phyloP scores from a whole-genome alignment of 371 early-diverging fungal species.

The Pancytospora philotis region DNA sequence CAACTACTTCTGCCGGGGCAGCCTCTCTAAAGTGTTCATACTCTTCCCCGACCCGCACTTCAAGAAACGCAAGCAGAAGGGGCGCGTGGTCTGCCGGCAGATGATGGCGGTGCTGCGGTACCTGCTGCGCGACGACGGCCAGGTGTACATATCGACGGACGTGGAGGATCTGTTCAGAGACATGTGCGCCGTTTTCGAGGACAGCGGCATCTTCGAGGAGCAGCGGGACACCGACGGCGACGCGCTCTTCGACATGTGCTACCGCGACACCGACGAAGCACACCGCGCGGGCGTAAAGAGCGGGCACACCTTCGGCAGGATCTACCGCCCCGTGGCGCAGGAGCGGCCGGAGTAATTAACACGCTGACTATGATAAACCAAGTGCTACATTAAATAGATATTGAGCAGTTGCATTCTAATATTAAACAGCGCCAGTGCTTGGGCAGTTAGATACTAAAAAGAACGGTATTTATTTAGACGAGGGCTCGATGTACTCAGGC shows the following conservation, averaged over 20 bases:
- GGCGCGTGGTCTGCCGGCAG: slow-evolving; percentile 72
- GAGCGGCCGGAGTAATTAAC: too few species aligned
- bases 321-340: too few species aligned
- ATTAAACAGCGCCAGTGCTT: too few species aligned
- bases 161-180: slow-evolving; percentile 53
- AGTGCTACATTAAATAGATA: too few species aligned
- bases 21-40: slow-evolving; percentile 89
- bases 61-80: slow-evolving; percentile 96
- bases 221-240: not conserved
- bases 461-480: too few species aligned
- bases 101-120: slow-evolving; percentile 53
- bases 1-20: slow-evolving; percentile 81
- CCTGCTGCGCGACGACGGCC: slow-evolving; percentile 48
- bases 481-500: too few species aligned
- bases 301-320: slow-evolving; percentile 22
- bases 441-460: too few species aligned
- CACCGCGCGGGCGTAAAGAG: slow-evolving; percentile 49
- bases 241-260: slow-evolving; percentile 23
- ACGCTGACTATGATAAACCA: too few species aligned
- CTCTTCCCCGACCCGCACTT: slow-evolving; percentile 96
- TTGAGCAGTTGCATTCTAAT: too few species aligned
- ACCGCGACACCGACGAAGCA: slow-evolving; percentile 49
- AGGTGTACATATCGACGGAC: slow-evolving; percentile 59
- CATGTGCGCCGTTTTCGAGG: slow-evolving; percentile 41
- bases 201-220: slow-evolving; percentile 14